phyloP scores from a whole-genome alignment of 2,329 filamentous ascomycete species.

The Exophiala bonariae region DNA sequence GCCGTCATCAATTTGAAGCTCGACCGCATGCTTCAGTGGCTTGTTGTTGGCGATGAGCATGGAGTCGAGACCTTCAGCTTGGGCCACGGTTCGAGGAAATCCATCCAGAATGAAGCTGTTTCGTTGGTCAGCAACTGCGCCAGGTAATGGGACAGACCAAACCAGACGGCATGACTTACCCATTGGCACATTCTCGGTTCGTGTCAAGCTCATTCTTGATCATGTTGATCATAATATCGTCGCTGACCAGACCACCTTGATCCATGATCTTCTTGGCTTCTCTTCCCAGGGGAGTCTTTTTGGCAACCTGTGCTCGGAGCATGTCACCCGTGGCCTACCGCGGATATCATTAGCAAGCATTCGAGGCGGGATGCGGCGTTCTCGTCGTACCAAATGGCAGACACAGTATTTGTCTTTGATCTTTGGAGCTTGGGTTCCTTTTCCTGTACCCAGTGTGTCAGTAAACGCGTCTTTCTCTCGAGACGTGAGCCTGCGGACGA shows the following conservation, averaged over 20 bases:
- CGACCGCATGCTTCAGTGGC: constrained; percentile 89
- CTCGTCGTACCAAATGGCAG: constrained; percentile 81
- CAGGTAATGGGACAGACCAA: constrained; percentile 21
- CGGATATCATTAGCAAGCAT: constrained; percentile 1
- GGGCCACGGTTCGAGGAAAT: constrained; percentile 93
- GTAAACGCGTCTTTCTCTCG: constrained; percentile 6
- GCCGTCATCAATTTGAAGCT: constrained; percentile 94
- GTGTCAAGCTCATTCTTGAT: constrained; percentile 95
- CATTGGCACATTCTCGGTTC: constrained; percentile 94
- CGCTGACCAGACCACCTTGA: constrained; percentile 92
- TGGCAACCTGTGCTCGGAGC: constrained; percentile 96
- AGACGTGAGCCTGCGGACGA: constrained; percentile 40
- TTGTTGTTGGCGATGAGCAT: constrained; percentile 81
- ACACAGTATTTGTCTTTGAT: constrained; percentile 98
- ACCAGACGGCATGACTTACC: constrained; percentile 56
- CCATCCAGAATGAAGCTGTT: constrained; percentile 95
- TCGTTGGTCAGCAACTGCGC: constrained; percentile 13
- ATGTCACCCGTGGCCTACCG: constrained; percentile 93
- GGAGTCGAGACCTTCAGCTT: constrained; percentile 89
- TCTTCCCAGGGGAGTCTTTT: constrained; percentile 90
- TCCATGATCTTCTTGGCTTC: constrained; percentile 99
- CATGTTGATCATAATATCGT: constrained; percentile 99
- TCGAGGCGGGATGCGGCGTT: neutral
- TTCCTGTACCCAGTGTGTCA: constrained; percentile 62
- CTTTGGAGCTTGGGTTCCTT: constrained; percentile 96